Evolutionary conservation across 164 flowering plant species (phyloP).

Genomic region (Malania oleifera): DNA sequence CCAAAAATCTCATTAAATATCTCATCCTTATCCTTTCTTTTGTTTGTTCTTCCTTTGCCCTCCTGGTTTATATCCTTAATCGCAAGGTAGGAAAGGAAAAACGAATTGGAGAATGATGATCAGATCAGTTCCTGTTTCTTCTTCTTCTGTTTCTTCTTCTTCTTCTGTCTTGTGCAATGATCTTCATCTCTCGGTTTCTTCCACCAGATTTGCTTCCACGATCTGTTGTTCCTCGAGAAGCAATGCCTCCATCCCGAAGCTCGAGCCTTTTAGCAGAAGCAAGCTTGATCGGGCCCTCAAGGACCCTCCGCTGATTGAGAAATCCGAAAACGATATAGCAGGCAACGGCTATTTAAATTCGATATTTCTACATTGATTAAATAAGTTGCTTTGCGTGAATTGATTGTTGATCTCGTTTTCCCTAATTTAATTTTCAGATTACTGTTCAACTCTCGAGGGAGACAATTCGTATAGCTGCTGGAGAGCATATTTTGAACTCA

Average conservation of each 20-base stretch:
- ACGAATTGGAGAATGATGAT: slow-evolving; percentile 19
- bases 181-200: slow-evolving; percentile 8
- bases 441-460: slow-evolving; percentile 83
- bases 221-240: slow-evolving; percentile 45
- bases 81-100: too few species aligned
- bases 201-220: slow-evolving; percentile 13
- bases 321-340: slow-evolving; percentile 52
- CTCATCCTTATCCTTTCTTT: slow-evolving; percentile 25
- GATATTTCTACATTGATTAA: background rate
- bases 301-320: slow-evolving; percentile 72
- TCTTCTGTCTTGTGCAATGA: slow-evolving; percentile 28
- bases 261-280: slow-evolving; percentile 71
- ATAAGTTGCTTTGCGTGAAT: background rate
- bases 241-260: slow-evolving; percentile 57
- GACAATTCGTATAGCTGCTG: slow-evolving; percentile 78
- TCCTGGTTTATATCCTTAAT: too few species aligned
- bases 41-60: too few species aligned
- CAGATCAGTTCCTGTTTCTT: slow-evolving; percentile 18
- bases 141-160: slow-evolving; percentile 15
- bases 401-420: background rate
- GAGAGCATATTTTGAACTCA: slow-evolving; percentile 80
- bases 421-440: slow-evolving; percentile 40
- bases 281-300: slow-evolving; percentile 51
- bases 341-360: slow-evolving; percentile 28
- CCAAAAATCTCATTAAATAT: slow-evolving; percentile 5